Percentiles rank a stretch among this genome's conserved stretches.
phyloP scores from a whole-genome alignment of 2,329 filamentous ascomycete species.

The Aspergillus thermomutatus region DNA sequence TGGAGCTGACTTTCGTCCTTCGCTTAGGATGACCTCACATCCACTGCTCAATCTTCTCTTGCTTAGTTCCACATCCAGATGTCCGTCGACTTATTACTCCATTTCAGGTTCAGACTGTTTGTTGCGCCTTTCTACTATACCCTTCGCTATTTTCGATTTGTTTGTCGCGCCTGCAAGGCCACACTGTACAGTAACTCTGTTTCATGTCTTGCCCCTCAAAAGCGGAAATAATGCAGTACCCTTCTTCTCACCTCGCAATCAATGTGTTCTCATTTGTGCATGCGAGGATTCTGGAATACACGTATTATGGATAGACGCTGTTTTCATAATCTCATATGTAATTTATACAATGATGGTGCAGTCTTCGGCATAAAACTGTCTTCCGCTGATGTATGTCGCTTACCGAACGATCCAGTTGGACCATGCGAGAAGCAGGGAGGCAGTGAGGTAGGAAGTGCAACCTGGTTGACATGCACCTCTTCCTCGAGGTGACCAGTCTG shows the following conservation, averaged over 20 bases:
- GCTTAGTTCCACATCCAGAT: background rate
- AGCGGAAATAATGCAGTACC: background rate
- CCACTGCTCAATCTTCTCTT: constrained; percentile 1
- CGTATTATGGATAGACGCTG: background rate
- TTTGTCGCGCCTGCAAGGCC: background rate
- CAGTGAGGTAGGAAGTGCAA: background rate
- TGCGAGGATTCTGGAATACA: background rate
- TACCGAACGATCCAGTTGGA: background rate
- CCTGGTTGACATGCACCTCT: background rate
- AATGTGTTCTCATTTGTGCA: background rate
- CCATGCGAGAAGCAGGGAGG: background rate
- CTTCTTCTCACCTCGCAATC: background rate
- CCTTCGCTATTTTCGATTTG: background rate
- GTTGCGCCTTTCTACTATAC: background rate
- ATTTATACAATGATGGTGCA: background rate
- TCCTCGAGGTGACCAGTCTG: background rate
- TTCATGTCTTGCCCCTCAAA: background rate
- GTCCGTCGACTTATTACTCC: background rate
- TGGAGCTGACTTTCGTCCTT: constrained; percentile 8
- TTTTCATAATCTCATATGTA: background rate
- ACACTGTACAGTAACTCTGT: background rate
- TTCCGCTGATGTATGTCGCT: background rate
- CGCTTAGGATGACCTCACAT: constrained; percentile 21
- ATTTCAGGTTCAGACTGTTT: background rate
- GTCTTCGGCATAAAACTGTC: background rate